phyloP scores from a whole-genome alignment of 1,284 basidiomycete species.

The Fomes fomentarius region DNA sequence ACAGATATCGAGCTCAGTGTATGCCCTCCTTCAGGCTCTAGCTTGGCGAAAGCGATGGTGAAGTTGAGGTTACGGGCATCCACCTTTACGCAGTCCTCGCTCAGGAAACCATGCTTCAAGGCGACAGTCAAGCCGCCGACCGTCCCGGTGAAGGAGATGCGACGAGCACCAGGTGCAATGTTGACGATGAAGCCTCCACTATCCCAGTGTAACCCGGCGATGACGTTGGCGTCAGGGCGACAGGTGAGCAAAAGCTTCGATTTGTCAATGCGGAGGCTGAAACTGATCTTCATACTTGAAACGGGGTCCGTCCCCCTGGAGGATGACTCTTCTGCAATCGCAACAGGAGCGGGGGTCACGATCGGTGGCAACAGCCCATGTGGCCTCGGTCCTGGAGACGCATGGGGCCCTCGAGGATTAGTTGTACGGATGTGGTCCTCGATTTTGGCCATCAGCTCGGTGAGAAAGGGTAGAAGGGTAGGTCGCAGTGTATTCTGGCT shows the following conservation, averaged over 20 bases:
- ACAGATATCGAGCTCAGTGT: constrained; percentile 66
- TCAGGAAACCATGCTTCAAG: constrained; percentile 81
- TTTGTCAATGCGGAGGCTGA: constrained; percentile 88
- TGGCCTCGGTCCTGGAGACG: constrained; percentile 24
- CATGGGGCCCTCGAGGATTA: constrained; percentile 27
- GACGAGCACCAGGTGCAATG: constrained; percentile 70
- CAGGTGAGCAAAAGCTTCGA: constrained; percentile 86
- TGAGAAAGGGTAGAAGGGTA: constrained; percentile 81
- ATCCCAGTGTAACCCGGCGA: constrained; percentile 86
- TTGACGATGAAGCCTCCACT: constrained; percentile 88
- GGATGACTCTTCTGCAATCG: constrained; percentile 5
- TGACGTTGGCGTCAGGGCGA: constrained; percentile 86
- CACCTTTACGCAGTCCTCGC: constrained; percentile 76
- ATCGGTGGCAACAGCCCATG: constrained; percentile 18
- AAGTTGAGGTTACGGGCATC: constrained; percentile 78
- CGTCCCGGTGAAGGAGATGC: constrained; percentile 74
- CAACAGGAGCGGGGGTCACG: constrained; percentile 5
- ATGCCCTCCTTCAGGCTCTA: constrained; percentile 39
- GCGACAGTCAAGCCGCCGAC: constrained; percentile 80
- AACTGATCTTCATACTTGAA: constrained; percentile 69
- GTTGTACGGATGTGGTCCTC: constrained; percentile 63
- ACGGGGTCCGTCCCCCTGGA: constrained; percentile 21
- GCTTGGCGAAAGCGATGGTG: constrained; percentile 66
- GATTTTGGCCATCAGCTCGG: constrained; percentile 67
- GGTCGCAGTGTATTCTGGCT: constrained; percentile 85